These are phyloP conservation scores for Echria macrotheca DNA, from an alignment of 495 filamentous ascomycete genomes.

Conservation along the genomic window DNA sequence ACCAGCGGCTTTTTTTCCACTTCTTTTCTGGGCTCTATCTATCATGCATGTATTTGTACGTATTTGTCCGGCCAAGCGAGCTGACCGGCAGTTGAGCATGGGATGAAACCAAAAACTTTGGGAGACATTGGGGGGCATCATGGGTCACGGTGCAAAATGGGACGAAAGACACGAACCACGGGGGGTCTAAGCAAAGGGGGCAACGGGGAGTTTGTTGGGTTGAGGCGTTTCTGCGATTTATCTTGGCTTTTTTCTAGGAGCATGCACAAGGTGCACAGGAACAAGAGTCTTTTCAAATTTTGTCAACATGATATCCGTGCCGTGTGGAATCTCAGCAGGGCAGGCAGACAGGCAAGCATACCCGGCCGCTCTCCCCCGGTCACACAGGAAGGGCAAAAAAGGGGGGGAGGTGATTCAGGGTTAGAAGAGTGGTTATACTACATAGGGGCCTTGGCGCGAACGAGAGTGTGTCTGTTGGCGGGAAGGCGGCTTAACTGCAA, in stretches of 20 bases:
- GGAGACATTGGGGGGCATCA: neutral
- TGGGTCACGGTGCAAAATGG: neutral
- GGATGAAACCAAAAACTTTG: neutral
- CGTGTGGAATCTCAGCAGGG: no score
- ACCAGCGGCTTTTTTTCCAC: neutral
- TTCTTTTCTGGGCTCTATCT: neutral
- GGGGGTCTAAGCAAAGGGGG: neutral
- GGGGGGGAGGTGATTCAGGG: no score
- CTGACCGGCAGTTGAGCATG: neutral
- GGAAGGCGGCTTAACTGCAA: neutral
- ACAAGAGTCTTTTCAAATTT: neutral
- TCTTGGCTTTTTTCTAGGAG: neutral
- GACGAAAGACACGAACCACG: neutral
- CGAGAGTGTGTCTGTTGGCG: neutral
- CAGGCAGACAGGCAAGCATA: no score
- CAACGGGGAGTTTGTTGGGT: neutral
- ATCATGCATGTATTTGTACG: slow-evolving; percentile 13
- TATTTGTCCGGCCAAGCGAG: slow-evolving; percentile 15
- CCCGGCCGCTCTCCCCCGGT: neutral
- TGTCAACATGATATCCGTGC: no score
- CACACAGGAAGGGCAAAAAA: neutral
- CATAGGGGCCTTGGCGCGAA: neutral
- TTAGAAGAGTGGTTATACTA: no score
- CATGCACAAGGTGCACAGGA: no score
- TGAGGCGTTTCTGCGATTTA: neutral